Percentiles rank a stretch among this genome's conserved stretches.
These are phyloP conservation scores for Diaporthe ilicicola DNA, from an alignment of 2,329 filamentous ascomycete species.

Conservation along the genomic window DNA sequence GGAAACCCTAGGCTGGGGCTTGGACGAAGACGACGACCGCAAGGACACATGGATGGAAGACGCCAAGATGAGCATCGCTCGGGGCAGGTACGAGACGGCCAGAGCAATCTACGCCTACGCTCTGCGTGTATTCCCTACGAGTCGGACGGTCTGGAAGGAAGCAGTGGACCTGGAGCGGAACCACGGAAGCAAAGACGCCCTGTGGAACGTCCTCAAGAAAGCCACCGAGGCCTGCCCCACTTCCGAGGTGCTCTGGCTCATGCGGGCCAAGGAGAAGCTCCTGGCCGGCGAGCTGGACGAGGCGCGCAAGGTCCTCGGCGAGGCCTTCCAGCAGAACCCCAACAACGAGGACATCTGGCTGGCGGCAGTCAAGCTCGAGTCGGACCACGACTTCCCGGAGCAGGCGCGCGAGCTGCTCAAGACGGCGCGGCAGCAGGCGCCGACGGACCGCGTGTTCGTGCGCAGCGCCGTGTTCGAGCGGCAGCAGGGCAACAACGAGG, in stretches of 20 bases:
- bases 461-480: slow-evolving; percentile 95
- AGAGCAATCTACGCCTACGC: slow-evolving; percentile 93
- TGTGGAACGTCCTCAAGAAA: slow-evolving; percentile 89
- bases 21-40: slow-evolving; percentile 96
- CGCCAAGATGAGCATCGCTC: slow-evolving; percentile 80
- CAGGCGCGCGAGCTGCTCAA: slow-evolving; percentile 84
- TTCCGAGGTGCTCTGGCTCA: slow-evolving; percentile 93
- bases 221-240: slow-evolving; percentile 93
- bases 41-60: slow-evolving; percentile 98
- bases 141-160: slow-evolving; percentile 87
- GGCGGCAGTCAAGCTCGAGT: slow-evolving; percentile 93
- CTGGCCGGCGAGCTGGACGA: slow-evolving; percentile 87
- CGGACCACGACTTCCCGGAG: slow-evolving; percentile 83
- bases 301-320: slow-evolving; percentile 83
- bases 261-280: slow-evolving; percentile 95
- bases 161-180: slow-evolving; percentile 91
- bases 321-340: slow-evolving; percentile 93
- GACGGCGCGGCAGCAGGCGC: slow-evolving; percentile 85
- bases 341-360: slow-evolving; percentile 99
- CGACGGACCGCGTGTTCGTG: slow-evolving; percentile 96
- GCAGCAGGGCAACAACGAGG: slow-evolving; percentile 79
- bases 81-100: slow-evolving; percentile 88
- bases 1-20: slow-evolving; percentile 89
- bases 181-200: slow-evolving; percentile 82
- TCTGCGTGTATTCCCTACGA: slow-evolving; percentile 87